These are phyloP conservation scores for Cryptococcus sp. DNA, from an alignment of 1,284 basidiomycete species.

Conservation along the genomic window DNA sequence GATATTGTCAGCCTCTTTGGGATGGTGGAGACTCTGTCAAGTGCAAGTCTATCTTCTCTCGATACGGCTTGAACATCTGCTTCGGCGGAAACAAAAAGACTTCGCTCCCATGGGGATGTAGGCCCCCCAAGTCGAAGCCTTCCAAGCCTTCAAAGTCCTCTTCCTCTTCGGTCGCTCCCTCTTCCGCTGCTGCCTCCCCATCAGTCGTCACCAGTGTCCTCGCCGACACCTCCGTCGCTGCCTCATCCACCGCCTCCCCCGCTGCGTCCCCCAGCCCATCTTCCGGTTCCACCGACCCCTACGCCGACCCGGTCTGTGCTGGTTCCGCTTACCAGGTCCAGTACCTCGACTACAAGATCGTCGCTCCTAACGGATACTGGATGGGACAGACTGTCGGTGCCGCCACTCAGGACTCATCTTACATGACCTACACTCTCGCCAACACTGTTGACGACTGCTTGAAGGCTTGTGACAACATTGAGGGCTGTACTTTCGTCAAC, in stretches of 20 bases:
- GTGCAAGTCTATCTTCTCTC: slow-evolving; percentile 9
- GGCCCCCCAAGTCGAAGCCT: slow-evolving; percentile 21
- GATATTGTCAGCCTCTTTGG: slow-evolving; percentile 11
- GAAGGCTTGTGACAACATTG: slow-evolving; percentile 22
- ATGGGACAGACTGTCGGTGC: slow-evolving; percentile 24
- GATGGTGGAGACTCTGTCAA: slow-evolving; percentile 22
- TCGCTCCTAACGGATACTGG: slow-evolving; percentile 29
- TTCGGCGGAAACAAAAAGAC: slow-evolving; percentile 22
- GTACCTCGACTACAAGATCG: slow-evolving; percentile 25
- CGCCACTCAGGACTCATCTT: slow-evolving; percentile 25
- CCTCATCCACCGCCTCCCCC: slow-evolving; percentile 2
- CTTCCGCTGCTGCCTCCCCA: slow-evolving; percentile 5
- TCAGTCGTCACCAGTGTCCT: slow-evolving; percentile 6
- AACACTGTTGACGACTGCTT: slow-evolving; percentile 25
- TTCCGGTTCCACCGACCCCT: slow-evolving; percentile 8
- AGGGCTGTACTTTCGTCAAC: slow-evolving; percentile 19
- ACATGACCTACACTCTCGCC: slow-evolving; percentile 36
- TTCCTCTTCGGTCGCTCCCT: slow-evolving; percentile 3
- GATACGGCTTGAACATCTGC: slow-evolving; percentile 21
- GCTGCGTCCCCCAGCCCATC: slow-evolving; percentile 3
- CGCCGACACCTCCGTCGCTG: neutral
- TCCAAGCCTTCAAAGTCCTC: slow-evolving; percentile 6
- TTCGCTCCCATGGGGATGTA: slow-evolving; percentile 17
- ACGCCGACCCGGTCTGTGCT: slow-evolving; percentile 21
- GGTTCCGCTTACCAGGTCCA: slow-evolving; percentile 16